Evolutionary conservation across 805 yeast genomes (phyloP), one percentile per base, ranked within the genome.

Genomic region (Maudiozyma saulgeensis): DNA sequence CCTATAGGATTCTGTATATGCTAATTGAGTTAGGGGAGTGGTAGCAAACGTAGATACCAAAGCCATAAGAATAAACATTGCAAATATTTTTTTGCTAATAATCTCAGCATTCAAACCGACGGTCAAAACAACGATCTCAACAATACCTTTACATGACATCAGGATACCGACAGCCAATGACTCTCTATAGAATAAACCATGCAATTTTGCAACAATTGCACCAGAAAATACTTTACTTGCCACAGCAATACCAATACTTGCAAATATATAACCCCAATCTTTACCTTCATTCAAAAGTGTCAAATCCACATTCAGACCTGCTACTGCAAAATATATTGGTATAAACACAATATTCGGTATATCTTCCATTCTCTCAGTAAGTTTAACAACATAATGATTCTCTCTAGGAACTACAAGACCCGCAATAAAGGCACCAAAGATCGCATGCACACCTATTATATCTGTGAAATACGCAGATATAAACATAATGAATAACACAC

Each of bases 81-180:
- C 82, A 62, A 79, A 86, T 1, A 81, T 80, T 52, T 77, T 79
- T 49, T 74, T 73, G 4, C 80, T 71, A 46, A 86, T 79, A 48
- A 86, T 86, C 0, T 78, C 77, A 5, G 93, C 84, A 52, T 77
- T 80, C 49, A 84, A 71, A 45, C 95, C 95, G 23, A 83, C 80
- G 41, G 78, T 80, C 54, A 85, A 70, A 19, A 85, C 93, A 41
- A 85, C 90, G 62, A 85, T 82, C 66, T 85, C 95, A 23, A 85
- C 93, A 54, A 85, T 84, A 66, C 95, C 95, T 66, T 86, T 86
- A 73, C 95, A 86, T 6, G 91, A 84, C 93, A 86, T 86, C 56
- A 86, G 71, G 23, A 84, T 76, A 47, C 95, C 95, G 38, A 84
- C 91, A 2, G 90, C 73, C 35, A 81, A 62, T 2, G 88, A 77